Evolutionary conservation across 2,329 filamentous ascomycete genomes (phyloP), one percentile per base, ranked within the genome.

Genomic region (Aureobasidium namibiae): DNA sequence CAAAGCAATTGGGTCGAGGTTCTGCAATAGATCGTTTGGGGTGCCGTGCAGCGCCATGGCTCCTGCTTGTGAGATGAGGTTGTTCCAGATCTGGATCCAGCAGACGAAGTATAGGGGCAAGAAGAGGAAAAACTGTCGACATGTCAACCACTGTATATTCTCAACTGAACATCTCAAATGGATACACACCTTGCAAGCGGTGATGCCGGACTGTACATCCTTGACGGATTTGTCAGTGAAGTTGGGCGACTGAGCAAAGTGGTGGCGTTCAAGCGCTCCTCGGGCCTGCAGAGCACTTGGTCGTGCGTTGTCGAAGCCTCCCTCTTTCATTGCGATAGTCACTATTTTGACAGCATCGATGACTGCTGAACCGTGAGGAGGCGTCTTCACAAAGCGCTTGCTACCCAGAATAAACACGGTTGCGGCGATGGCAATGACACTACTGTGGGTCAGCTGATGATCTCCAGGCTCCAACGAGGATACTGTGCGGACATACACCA

Each of bases 141-240:
- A 24, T 4, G 10, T 52, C 33, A 52, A 13, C 24, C 10, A 6
- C 5, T n/a, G 29, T 31, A 31, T 6, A 31, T 10, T 31, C n/a
- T 31, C 29, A 10, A 31, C 29, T 10, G 29, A 5, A 31, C 29
- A 5, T 31, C 10, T 5, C 5, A 31, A 10, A 6, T 31, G 5
- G 29, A 31, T 10, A 31, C 48, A 11, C 2, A 52, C 48, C 48
- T 52, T 52, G 34, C 34, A 52, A 13, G 48, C 48, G 13, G 34
- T 52, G 5, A 52, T 31, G 18, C 48, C 34, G n/a, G 48, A 24
- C 48, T 85, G 85, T 45, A 90, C 75, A 67, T 90, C 86, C 4
- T 88, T 85, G 46, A 90, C 76, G 63, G 89, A 89, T 64, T 80
- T 76, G 65, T 89, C 85, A 58, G 86, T 80, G 84, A 85, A 89